Evolutionary conservation across 164 flowering plant species (phyloP).

Genomic region (Liquidambar formosana): DNA sequence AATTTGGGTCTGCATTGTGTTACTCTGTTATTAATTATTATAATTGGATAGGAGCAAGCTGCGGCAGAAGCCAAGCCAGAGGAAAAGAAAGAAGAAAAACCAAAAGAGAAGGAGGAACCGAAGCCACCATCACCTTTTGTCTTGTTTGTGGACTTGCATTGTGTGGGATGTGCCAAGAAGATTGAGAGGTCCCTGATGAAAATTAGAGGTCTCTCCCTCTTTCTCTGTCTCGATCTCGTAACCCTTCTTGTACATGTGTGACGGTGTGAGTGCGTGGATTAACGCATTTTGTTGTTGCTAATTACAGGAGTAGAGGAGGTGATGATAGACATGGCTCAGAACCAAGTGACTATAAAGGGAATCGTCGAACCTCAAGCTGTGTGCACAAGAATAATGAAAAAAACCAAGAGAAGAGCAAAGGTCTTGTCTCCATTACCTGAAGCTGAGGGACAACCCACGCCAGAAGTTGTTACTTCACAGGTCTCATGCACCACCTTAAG

Average conservation of each 20-base stretch:
- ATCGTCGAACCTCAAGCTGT: conserved; percentile 85
- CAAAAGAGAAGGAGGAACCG: conserved; percentile 28
- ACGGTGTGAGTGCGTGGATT: neutral
- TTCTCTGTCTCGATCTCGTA: neutral
- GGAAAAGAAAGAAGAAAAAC: conserved; percentile 36
- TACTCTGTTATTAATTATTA: neutral
- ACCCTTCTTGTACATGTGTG: neutral
- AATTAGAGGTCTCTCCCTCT: conserved; percentile 53
- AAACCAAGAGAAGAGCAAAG: conserved; percentile 72
- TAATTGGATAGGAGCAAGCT: conserved; percentile 19
- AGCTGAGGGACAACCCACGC: conserved; percentile 66
- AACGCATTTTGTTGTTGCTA: neutral
- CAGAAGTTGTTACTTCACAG: conserved; percentile 76
- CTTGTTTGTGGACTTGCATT: conserved; percentile 82
- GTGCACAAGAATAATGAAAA: conserved; percentile 69
- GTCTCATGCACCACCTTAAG: conserved; percentile 27
- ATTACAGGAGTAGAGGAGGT: conserved; percentile 74
- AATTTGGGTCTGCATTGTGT: neutral
- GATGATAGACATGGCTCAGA: conserved; percentile 59
- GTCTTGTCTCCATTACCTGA: conserved; percentile 82
- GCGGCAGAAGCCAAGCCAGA: conserved; percentile 45
- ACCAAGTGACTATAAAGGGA: conserved; percentile 83
- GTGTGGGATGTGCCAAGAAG: conserved; percentile 92
- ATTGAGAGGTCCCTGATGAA: conserved; percentile 69
- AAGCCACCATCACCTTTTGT: conserved; percentile 66